These are phyloP conservation scores for Neofusicoccum sp. DNA, from an alignment of 2,329 filamentous ascomycete species.

Conservation along the genomic window DNA sequence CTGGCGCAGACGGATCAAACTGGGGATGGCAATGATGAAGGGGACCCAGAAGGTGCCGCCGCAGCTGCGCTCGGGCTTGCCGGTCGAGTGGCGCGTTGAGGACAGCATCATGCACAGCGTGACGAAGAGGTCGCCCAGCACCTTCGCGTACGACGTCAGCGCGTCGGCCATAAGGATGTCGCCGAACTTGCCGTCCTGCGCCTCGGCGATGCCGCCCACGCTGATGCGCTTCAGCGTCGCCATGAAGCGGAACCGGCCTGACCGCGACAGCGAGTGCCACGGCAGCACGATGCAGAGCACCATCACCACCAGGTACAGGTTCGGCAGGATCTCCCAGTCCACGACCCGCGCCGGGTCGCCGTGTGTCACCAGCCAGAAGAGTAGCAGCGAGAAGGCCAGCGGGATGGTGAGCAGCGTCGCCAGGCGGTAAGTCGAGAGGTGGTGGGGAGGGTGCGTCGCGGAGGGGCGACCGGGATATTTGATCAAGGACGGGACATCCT, in stretches of 20 bases:
- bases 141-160: constrained; percentile 90
- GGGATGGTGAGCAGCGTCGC: constrained; percentile 75
- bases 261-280: constrained; percentile 66
- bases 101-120: constrained; percentile 84
- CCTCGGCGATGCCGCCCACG: constrained; percentile 82
- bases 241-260: constrained; percentile 75
- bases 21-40: constrained; percentile 80
- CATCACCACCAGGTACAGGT: constrained; percentile 77
- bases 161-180: constrained; percentile 94
- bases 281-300: constrained; percentile 73
- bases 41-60: constrained; percentile 81
- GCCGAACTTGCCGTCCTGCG: constrained; percentile 89
- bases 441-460: constrained; percentile 70
- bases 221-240: constrained; percentile 75
- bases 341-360: constrained; percentile 70
- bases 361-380: constrained; percentile 83
- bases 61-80: constrained; percentile 77
- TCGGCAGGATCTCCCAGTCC: constrained; percentile 81
- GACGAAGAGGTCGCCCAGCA: constrained; percentile 87
- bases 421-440: constrained; percentile 83
- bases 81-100: constrained; percentile 71
- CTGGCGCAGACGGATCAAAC: constrained; percentile 83
- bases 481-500: constrained; percentile 83
- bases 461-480: constrained; percentile 79
- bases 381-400: constrained; percentile 69